Percentiles rank a stretch among this genome's conserved stretches.
These are phyloP conservation scores for Dictyostelium brefeldianum DNA, from an alignment of 78 protist genomes.

Conservation along the genomic window DNA sequence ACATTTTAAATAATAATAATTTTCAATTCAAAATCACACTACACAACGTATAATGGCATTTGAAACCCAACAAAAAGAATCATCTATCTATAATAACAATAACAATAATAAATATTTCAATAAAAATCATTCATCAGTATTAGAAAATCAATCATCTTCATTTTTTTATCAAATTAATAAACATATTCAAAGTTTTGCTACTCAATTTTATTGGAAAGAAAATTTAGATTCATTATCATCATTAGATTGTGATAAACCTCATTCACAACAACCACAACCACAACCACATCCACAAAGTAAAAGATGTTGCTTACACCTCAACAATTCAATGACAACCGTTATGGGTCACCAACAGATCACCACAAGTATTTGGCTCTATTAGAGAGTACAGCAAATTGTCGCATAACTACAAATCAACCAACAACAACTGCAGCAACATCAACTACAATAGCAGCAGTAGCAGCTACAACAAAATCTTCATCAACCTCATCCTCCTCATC, in stretches of 20 bases:
- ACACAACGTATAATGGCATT: slow-evolving; percentile 49
- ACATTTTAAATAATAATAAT: neutral
- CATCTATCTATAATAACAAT: neutral
- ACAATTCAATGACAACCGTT: slow-evolving; percentile 4
- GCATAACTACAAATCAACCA: slow-evolving; percentile 1
- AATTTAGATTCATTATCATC: neutral
- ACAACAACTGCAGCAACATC: slow-evolving; percentile 8
- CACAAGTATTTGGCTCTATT: slow-evolving; percentile 8
- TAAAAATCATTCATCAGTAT: neutral
- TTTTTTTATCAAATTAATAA: neutral
- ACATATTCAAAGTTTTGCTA: neutral
- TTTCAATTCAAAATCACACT: neutral
- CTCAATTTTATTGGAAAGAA: slow-evolving; percentile 35
- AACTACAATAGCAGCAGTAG: neutral
- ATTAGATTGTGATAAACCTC: neutral
- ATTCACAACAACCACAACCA: neutral
- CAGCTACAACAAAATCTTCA: neutral
- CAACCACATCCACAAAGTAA: neutral
- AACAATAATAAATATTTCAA: neutral
- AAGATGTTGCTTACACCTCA: slow-evolving; percentile 30
- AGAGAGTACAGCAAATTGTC: slow-evolving; percentile 9
- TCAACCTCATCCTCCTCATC: neutral
- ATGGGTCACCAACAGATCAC: slow-evolving; percentile 26
- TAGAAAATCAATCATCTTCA: neutral
- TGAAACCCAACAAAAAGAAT: slow-evolving; percentile 27